These are phyloP conservation scores for Rhodotorula graminis DNA, from an alignment of 768 basidiomycete species.

Conservation along the genomic window DNA sequence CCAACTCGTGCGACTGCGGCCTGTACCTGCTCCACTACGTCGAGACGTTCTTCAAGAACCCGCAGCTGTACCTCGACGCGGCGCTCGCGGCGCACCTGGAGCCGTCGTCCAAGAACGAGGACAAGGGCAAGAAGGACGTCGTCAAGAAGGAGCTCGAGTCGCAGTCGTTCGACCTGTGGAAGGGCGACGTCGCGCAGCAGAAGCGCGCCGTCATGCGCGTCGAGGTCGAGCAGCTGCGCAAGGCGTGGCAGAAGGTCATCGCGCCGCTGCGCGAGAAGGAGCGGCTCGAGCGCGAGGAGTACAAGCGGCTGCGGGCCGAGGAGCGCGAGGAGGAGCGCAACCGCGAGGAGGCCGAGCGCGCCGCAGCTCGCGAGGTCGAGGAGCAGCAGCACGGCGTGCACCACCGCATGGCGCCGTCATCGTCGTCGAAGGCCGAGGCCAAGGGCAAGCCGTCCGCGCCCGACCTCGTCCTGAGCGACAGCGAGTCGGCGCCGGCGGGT, in stretches of 20 bases:
- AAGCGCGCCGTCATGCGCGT: not conserved
- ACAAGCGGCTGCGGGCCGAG: too few relatives aligned
- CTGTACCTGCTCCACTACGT: conserved; percentile 84
- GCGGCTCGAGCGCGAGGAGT: not conserved
- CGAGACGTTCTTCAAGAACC: conserved; percentile 65
- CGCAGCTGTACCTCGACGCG: conserved; percentile 43
- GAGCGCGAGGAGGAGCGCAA: too few relatives aligned
- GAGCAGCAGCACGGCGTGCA: too few relatives aligned
- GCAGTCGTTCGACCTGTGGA: not conserved
- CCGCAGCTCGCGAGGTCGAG: too few relatives aligned
- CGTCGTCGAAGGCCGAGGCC: too few relatives aligned
- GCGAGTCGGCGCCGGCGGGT: too few relatives aligned
- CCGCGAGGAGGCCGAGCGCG: too few relatives aligned
- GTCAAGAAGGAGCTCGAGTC: too few relatives aligned
- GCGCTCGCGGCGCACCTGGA: not conserved
- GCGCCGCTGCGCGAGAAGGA: not conserved
- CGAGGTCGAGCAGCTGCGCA: not conserved
- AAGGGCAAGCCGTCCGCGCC: too few relatives aligned
- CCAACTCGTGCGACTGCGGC: conserved; percentile 88
- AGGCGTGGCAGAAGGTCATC: not conserved
- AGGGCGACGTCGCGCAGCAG: not conserved
- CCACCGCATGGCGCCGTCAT: too few relatives aligned
- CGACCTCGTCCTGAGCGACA: too few relatives aligned
- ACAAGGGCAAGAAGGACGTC: not conserved
- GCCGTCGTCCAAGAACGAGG: not conserved